Percentiles rank a stretch among this genome's conserved stretches.
These are phyloP conservation scores for Xylaria multiplex DNA, from an alignment of 2,329 filamentous ascomycete genomes.

Conservation along the genomic window DNA sequence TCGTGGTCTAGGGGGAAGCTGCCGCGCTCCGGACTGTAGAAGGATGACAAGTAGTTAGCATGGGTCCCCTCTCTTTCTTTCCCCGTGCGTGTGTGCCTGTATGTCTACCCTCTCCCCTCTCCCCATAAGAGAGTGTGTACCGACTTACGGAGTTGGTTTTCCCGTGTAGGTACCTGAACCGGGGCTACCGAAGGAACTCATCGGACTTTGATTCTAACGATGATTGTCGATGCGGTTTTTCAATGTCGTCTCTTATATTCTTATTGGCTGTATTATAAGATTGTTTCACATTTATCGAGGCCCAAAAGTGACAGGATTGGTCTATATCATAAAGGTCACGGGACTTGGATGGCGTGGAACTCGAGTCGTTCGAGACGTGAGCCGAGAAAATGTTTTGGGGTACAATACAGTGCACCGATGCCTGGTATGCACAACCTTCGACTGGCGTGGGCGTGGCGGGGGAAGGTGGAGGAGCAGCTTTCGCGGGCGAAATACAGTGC, in stretches of 20 bases:
- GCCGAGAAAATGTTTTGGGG: too few relatives aligned
- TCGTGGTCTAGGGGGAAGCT: slow-evolving; percentile 98
- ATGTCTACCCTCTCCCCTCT: too few relatives aligned
- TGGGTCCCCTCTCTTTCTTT: not conserved
- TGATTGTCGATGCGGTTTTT: not conserved
- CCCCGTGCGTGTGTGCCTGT: not conserved
- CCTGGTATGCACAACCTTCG: too few relatives aligned
- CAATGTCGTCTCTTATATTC: not conserved
- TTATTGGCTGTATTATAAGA: not conserved
- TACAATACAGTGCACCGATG: slow-evolving; percentile 14
- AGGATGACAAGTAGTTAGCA: slow-evolving; percentile 17
- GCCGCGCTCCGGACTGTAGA: slow-evolving; percentile 82
- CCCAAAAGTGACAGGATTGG: not conserved
- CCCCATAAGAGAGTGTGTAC: slow-evolving; percentile 5
- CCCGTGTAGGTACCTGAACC: slow-evolving; percentile 45
- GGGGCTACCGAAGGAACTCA: slow-evolving; percentile 50
- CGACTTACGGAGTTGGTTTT: slow-evolving; percentile 47
- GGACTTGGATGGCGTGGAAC: not conserved
- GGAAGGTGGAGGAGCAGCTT: too few relatives aligned
- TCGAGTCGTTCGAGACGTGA: too few relatives aligned
- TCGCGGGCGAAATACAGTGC: too few relatives aligned
- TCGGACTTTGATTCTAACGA: slow-evolving; percentile 18
- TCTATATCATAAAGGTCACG: not conserved
- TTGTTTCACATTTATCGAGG: not conserved
- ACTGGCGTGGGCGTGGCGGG: too few relatives aligned